Evolutionary conservation across 2,329 filamentous ascomycete genomes (phyloP).

Genomic region (Alternaria brassicicola): DNA sequence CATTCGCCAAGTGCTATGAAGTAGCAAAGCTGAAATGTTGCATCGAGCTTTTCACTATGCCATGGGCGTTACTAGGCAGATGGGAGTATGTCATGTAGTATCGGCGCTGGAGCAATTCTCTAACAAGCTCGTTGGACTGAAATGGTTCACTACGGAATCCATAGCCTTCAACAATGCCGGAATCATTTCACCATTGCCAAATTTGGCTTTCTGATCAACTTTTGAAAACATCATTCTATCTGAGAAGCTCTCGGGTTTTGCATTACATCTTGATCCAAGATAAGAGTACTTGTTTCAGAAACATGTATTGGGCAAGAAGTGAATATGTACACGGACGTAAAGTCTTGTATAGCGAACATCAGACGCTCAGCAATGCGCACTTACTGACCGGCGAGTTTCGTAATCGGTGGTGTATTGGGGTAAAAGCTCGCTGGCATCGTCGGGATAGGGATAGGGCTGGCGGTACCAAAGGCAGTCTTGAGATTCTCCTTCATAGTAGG

Average conservation of each 20-base stretch:
- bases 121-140: neutral
- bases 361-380: neutral
- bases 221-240: neutral
- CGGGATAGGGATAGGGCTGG: slow-evolving; percentile 51
- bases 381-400: slow-evolving; percentile 31
- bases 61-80: neutral
- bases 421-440: slow-evolving; percentile 51
- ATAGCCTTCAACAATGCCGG: neutral
- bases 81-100: neutral
- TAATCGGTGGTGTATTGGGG: slow-evolving; percentile 46
- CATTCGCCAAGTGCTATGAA: neutral
- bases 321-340: neutral
- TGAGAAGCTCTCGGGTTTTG: neutral
- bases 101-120: neutral
- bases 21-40: neutral
- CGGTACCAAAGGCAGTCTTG: slow-evolving; percentile 37
- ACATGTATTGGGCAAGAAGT: neutral
- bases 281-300: neutral
- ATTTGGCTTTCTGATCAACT: neutral
- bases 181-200: neutral
- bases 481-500: slow-evolving; percentile 46
- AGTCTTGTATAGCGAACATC: neutral
- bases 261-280: neutral
- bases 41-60: neutral
- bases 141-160: neutral